Conservation (phyloP, 805 yeast species). For the Priceomyces castillae region DNA sequence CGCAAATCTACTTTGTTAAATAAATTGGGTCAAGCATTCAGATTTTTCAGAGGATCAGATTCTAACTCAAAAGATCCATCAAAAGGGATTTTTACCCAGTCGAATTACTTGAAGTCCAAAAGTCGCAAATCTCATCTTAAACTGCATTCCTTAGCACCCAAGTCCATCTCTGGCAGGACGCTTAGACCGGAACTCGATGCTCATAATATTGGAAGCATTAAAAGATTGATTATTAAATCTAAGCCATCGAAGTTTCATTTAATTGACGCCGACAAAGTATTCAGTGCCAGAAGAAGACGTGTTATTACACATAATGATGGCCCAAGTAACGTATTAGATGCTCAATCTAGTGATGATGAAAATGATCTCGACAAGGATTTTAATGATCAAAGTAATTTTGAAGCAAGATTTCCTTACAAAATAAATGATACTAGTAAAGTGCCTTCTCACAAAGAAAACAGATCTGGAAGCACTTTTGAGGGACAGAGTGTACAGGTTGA, state of each 20-base stretch:
- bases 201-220: slow-evolving; percentile 26
- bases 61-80: slow-evolving; percentile 11
- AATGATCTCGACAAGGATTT: slow-evolving; percentile 16
- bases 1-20: slow-evolving; percentile 27
- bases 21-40: slow-evolving; percentile 35
- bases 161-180: slow-evolving; percentile 7
- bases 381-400: slow-evolving; percentile 3
- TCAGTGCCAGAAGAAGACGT: slow-evolving; percentile 33
- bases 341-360: slow-evolving; percentile 23
- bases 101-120: slow-evolving; percentile 17
- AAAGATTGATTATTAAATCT: slow-evolving; percentile 36
- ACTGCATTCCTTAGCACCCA: slow-evolving; percentile 6
- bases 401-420: slow-evolving; percentile 14
- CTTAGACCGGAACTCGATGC: slow-evolving; percentile 12
- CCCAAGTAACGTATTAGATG: slow-evolving; percentile 10
- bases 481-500: slow-evolving; percentile 13
- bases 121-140: slow-evolving; percentile 9
- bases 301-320: slow-evolving; percentile 15
- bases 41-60: slow-evolving; percentile 22
- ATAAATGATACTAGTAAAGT: slow-evolving; percentile 4
- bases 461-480: slow-evolving; percentile 8
- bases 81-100: slow-evolving; percentile 33
- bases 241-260: slow-evolving; percentile 41
- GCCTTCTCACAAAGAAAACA: neutral
- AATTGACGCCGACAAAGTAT: slow-evolving; percentile 41